Conservation (phyloP, 805 yeast species). For the Candida ipomoeae region DNA sequence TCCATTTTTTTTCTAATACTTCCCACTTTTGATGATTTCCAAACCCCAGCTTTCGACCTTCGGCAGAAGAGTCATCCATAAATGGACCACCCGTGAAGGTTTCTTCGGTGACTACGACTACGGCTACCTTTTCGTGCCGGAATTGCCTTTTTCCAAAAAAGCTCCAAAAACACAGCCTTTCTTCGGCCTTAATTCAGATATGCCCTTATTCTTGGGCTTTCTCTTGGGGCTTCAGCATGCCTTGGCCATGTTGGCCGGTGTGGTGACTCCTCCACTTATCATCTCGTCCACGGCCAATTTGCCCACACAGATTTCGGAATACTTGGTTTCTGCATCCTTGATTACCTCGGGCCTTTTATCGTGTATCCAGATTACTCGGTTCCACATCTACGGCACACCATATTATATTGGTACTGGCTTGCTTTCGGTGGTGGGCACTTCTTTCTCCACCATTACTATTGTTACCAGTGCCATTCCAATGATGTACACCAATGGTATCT, state of each 20-base stretch:
- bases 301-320: constrained; percentile 33
- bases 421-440: constrained; percentile 85
- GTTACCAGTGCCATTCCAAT: constrained; percentile 71
- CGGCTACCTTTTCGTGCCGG: constrained; percentile 72
- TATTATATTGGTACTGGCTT: constrained; percentile 85
- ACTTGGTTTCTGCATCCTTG: constrained; percentile 36
- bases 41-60: constrained; percentile 6
- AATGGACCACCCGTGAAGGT: constrained; percentile 74
- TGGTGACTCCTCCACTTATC: constrained; percentile 77
- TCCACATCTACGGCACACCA: constrained; percentile 68
- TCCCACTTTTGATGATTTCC: constrained; percentile 1
- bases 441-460: constrained; percentile 83
- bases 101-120: constrained; percentile 86
- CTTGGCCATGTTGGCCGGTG: constrained; percentile 88
- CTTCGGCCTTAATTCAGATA: constrained; percentile 72
- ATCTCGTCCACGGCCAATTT: constrained; percentile 64
- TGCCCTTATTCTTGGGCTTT: constrained; percentile 77
- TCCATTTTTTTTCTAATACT: neutral
- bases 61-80: constrained; percentile 27
- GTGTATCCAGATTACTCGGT: constrained; percentile 71
- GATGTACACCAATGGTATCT: constrained; percentile 71
- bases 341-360: constrained; percentile 54
- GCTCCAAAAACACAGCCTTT: constrained; percentile 64
- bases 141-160: constrained; percentile 58
- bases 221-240: constrained; percentile 85